Evolutionary conservation across 1,284 basidiomycete species (phyloP), one percentile per base, ranked within the genome.

Genomic region (Ganoderma multipileum): DNA sequence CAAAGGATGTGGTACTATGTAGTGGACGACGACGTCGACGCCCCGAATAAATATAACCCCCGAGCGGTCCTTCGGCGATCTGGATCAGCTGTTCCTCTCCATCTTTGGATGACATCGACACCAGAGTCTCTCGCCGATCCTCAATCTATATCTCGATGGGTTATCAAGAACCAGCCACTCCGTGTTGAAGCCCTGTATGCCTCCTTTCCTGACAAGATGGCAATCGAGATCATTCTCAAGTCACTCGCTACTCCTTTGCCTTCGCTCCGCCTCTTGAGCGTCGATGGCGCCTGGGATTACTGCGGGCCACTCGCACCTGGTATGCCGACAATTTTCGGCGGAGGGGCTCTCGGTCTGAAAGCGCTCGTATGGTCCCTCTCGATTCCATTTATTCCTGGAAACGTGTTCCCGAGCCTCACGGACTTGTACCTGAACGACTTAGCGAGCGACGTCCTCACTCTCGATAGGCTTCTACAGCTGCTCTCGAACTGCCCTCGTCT

Each of bases 1-100:
- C 61, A 30, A 11, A 38, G n/a, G 5, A 38, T 63, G 33, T 63
- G 47, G 61, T 63, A 54, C n/a, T 16, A 33, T 26, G 33, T 50
- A 3, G n/a, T 33, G 12, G 61, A 62, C 30, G 20, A 30, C 33
- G 38, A 39, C 9, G 38, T 14, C 5, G 18, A 33, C 28, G 14
- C 18, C 16, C 9, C 20, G 20, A 7, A 6, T 7, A n/a, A 50
- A 11, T 28, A 33, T 47, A 28, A 9, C 28, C 33, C 47, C 9
- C 14, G 20, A 14, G 36, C 33, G 11, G 47, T 63, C 30, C 47
- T 38, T 30, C 14, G 30, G n/a, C 23, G 8, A 7, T 63, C 44
- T 50, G 44, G 23, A 26, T 26, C 23, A 14, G 36, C 36, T 5
- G 16, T 26, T 12, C 47, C 47, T 28, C 61, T 63, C 30, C 61